Percentiles rank a stretch among this genome's conserved stretches.
Evolutionary conservation across 2,329 filamentous ascomycete genomes (phyloP).

Genomic region (Phaeomoniella chlamydospora): DNA sequence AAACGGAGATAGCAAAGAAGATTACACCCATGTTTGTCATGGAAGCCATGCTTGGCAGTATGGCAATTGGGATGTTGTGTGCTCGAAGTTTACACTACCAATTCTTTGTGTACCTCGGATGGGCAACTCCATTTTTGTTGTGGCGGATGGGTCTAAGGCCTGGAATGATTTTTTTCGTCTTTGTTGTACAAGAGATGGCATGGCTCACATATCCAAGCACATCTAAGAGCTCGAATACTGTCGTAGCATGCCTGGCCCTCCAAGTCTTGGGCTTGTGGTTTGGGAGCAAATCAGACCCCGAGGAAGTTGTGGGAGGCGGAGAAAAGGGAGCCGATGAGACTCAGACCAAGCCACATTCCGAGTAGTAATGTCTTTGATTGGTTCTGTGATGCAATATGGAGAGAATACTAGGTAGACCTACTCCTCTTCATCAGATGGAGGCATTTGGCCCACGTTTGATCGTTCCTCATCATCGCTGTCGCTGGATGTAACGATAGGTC

Average conservation of each 20-base stretch:
- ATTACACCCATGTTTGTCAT: conserved; percentile 61
- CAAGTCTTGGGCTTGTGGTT: conserved; percentile 50
- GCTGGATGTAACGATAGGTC: conserved; percentile 38
- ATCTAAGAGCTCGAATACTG: conserved; percentile 45
- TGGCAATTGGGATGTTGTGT: conserved; percentile 68
- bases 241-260: conserved; percentile 55
- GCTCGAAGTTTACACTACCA: conserved; percentile 87
- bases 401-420: conserved; percentile 2
- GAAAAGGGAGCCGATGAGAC: conserved; percentile 5
- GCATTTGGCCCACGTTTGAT: conserved; percentile 72
- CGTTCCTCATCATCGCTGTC: conserved; percentile 62
- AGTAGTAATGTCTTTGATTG: background rate
- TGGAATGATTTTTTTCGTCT: conserved; percentile 51
- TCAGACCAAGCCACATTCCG: background rate
- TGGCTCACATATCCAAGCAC: conserved; percentile 93
- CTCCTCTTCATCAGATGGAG: conserved; percentile 65
- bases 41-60: conserved; percentile 62
- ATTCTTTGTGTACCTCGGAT: conserved; percentile 84
- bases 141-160: conserved; percentile 64
- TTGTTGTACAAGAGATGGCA: conserved; percentile 73
- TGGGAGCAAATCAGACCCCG: conserved; percentile 1
- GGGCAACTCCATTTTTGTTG: conserved; percentile 74
- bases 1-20: conserved; percentile 35
- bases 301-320: conserved; percentile 3
- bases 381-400: no score